These are phyloP conservation scores for Curvularia verruculosa DNA, from an alignment of 2,329 filamentous ascomycete genomes.

Conservation along the genomic window DNA sequence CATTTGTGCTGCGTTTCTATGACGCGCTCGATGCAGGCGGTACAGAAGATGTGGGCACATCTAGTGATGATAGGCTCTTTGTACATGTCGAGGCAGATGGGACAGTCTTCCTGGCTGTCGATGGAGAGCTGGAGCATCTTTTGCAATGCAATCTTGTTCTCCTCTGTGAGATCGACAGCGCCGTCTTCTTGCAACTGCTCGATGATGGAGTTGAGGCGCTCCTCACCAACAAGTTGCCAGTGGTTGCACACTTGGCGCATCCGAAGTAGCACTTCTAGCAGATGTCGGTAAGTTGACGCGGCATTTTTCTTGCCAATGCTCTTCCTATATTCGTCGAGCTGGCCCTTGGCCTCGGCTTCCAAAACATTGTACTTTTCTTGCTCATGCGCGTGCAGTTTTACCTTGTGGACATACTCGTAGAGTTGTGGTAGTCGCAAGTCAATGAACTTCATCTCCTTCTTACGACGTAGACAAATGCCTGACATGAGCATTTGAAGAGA, in stretches of 20 bases:
- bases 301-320: conserved; percentile 51
- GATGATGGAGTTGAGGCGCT: conserved; percentile 73
- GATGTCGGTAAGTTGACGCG: conserved; percentile 66
- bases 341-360: conserved; percentile 72
- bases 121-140: conserved; percentile 77
- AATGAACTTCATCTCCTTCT: conserved; percentile 88
- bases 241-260: conserved; percentile 88
- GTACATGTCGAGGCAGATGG: conserved; percentile 77
- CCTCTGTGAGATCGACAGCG: conserved; percentile 71
- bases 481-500: conserved; percentile 78
- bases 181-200: conserved; percentile 70
- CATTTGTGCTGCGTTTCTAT: conserved; percentile 80
- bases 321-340: conserved; percentile 65
- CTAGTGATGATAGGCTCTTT: conserved; percentile 79
- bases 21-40: conserved; percentile 73
- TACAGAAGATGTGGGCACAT: conserved; percentile 82
- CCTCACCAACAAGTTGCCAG: conserved; percentile 78
- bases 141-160: conserved; percentile 75
- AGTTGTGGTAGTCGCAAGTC: conserved; percentile 79
- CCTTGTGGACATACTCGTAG: conserved; percentile 76
- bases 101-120: conserved; percentile 81
- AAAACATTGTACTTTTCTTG: conserved; percentile 78
- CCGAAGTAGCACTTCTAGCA: conserved; percentile 81
- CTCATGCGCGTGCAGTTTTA: conserved; percentile 76
- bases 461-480: conserved; percentile 79